Evolutionary conservation across 805 yeast species (phyloP).

Genomic region (Ogataea corticis): DNA sequence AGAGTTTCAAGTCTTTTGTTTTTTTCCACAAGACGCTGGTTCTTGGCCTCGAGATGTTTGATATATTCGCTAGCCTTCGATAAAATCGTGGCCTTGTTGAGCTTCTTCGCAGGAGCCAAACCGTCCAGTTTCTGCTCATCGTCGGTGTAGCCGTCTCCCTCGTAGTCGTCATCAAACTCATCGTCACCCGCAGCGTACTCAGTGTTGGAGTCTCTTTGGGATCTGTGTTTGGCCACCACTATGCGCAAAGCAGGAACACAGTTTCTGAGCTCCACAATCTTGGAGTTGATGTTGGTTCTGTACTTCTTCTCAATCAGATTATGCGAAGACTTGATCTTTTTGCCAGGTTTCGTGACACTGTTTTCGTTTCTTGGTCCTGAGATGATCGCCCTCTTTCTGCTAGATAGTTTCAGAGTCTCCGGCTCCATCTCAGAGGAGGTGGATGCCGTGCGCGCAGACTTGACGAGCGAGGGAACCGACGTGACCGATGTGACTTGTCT

Average conservation of each 20-base stretch:
- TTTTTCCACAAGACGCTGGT: slow-evolving; percentile 48
- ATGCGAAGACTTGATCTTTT: slow-evolving; percentile 65
- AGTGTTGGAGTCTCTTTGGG: slow-evolving; percentile 32
- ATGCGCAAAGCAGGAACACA: slow-evolving; percentile 77
- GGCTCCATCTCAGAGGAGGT: slow-evolving; percentile 8
- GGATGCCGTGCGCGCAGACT: slow-evolving; percentile 18
- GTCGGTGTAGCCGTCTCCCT: slow-evolving; percentile 56
- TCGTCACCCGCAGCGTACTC: slow-evolving; percentile 33
- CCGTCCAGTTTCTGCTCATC: slow-evolving; percentile 64
- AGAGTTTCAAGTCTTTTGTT: slow-evolving; percentile 41
- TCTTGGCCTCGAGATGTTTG: slow-evolving; percentile 66
- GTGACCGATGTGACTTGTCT: neutral
- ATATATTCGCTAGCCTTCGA: slow-evolving; percentile 79
- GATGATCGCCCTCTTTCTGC: slow-evolving; percentile 14
- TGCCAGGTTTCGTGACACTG: slow-evolving; percentile 25
- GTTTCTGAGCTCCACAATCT: slow-evolving; percentile 68
- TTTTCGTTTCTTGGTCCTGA: slow-evolving; percentile 10
- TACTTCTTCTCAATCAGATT: slow-evolving; percentile 83
- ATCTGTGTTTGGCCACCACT: slow-evolving; percentile 38
- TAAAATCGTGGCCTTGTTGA: slow-evolving; percentile 75
- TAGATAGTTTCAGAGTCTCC: slow-evolving; percentile 21
- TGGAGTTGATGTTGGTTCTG: slow-evolving; percentile 76
- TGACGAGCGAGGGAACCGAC: slow-evolving; percentile 13
- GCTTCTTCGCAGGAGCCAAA: slow-evolving; percentile 69
- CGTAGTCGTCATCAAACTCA: slow-evolving; percentile 48